Conservation (phyloP, 2,329 filamentous ascomycete species). For the Aspergillus floridensis region DNA sequence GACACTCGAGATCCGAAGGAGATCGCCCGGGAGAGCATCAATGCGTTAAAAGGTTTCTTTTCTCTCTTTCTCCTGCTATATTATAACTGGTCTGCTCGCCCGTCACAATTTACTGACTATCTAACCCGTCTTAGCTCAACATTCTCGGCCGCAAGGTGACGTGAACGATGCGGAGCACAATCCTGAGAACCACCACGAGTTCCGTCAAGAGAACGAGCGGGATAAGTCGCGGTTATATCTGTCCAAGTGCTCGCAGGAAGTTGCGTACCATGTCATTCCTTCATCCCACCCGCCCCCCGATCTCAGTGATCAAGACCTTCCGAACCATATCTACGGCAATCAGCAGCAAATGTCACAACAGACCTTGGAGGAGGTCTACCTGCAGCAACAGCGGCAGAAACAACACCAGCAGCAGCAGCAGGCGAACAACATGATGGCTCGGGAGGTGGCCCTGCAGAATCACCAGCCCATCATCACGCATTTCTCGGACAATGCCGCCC, state of each 20-base stretch:
- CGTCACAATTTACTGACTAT: background rate
- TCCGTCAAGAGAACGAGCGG: slow-evolving; percentile 57
- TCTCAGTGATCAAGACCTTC: slow-evolving; percentile 42
- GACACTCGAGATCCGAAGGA: slow-evolving; percentile 45
- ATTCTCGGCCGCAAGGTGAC: slow-evolving; percentile 48
- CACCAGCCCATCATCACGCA: slow-evolving; percentile 59
- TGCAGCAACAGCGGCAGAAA: slow-evolving; percentile 56
- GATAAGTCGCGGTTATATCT: slow-evolving; percentile 64
- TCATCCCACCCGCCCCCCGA: slow-evolving; percentile 60
- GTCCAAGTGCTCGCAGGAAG: slow-evolving; percentile 65
- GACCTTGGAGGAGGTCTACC: slow-evolving; percentile 59
- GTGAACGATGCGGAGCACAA: slow-evolving; percentile 51
- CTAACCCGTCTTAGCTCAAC: slow-evolving; percentile 36
- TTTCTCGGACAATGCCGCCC: slow-evolving; percentile 41
- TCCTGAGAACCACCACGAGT: slow-evolving; percentile 45
- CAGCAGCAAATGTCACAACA: slow-evolving; percentile 51
- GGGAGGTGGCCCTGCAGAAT: slow-evolving; percentile 56
- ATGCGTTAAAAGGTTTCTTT: slow-evolving; percentile 26
- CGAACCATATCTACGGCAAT: slow-evolving; percentile 47
- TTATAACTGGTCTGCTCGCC: background rate
- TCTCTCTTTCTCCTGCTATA: background rate
- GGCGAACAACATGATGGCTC: slow-evolving; percentile 42
- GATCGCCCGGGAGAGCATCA: slow-evolving; percentile 46
- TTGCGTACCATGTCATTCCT: slow-evolving; percentile 67
- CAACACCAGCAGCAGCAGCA: slow-evolving; percentile 34